Base-by-base conservation (phyloP, 2,329 filamentous ascomycete genomes). In the Arthrobotrys pseudoclavata region DNA sequence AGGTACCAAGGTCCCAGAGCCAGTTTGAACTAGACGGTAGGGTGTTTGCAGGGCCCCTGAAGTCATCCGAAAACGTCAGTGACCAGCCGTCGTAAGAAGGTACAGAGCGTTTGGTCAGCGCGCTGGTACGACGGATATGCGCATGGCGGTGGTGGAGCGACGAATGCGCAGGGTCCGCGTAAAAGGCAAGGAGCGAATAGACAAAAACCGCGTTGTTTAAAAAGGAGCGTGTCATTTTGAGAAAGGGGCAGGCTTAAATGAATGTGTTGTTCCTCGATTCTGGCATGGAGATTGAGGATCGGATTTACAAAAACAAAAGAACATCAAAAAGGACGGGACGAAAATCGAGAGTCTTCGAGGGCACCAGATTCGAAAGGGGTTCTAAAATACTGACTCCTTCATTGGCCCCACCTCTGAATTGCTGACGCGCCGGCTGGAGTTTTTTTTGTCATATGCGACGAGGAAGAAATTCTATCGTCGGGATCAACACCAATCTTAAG, bases 1-100 rank as follows among this genome's bases (percentile, higher is more conserved):
- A 79, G 0, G 85, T 87, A 60, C 86, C 86, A n/a, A 82, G 80
- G 77, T 85, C 83, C 62, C 84, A 78, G 31, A 83, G 82, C 86
- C 86, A 87, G 80, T 85, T 86, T 13, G 82, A 80, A 24, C 81
- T 50, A 42, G 84, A 83, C 1, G 85, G 84, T 3, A 83, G 82
- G 7, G 82, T 79, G 29, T 82, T 82, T 61, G 79, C 63, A 42
- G 79, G 50, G 40, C 83, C 82, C 70, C 81, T 81, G 47, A 85
- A 85, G 80, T 84, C 84, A 57, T 85, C 84, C 52, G 78, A 47
- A 29, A 67, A 81, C 6, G 75, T 76, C 45, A 69, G 12, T 18
- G 48, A 64, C 48, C 61, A 80, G 2, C 79, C 79, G 5, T 26
- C 22, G 18, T 72, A 48, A 0, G 61, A 15, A 12, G 75, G 75